Evolutionary conservation across 495 filamentous ascomycete genomes (phyloP).

Genomic region (Chaetomium fimeti): DNA sequence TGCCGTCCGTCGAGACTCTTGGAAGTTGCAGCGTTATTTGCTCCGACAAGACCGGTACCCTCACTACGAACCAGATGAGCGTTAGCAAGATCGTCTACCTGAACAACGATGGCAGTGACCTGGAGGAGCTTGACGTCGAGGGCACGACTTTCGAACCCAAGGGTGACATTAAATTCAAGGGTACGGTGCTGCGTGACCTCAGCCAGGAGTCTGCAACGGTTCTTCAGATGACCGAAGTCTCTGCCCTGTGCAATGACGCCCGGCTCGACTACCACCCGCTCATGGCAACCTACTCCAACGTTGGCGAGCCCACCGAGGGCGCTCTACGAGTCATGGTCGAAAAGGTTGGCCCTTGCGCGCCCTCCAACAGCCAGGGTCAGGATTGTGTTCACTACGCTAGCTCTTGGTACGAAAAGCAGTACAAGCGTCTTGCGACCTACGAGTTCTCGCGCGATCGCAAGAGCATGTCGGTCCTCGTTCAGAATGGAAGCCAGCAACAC

Average conservation of each 20-base stretch:
- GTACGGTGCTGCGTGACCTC: slow-evolving; percentile 66
- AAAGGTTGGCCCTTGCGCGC: slow-evolving; percentile 73
- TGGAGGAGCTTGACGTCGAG: slow-evolving; percentile 89
- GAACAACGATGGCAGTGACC: slow-evolving; percentile 63
- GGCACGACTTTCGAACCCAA: slow-evolving; percentile 90
- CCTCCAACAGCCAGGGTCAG: slow-evolving; percentile 40
- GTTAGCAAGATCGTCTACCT: slow-evolving; percentile 89
- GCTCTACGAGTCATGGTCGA: slow-evolving; percentile 88
- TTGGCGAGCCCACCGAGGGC: slow-evolving; percentile 96
- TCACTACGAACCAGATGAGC: slow-evolving; percentile 99
- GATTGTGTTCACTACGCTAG: slow-evolving; percentile 75
- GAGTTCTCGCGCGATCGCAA: slow-evolving; percentile 98
- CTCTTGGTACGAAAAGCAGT: slow-evolving; percentile 75
- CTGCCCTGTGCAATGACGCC: slow-evolving; percentile 88
- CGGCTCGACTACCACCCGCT: slow-evolving; percentile 78
- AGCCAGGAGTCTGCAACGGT: slow-evolving; percentile 76
- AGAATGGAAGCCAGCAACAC: slow-evolving; percentile 62
- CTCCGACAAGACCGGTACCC: slow-evolving; percentile 98
- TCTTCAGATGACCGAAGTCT: slow-evolving; percentile 77
- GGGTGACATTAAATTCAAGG: slow-evolving; percentile 65
- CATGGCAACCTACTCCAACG: slow-evolving; percentile 68
- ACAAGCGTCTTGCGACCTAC: slow-evolving; percentile 77
- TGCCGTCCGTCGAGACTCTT: slow-evolving; percentile 95
- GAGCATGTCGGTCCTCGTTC: slow-evolving; percentile 97
- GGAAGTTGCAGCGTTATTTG: slow-evolving; percentile 99